Evolutionary conservation across 176 grass and related monocot species (phyloP), one percentile per base, ranked within the genome.

Genomic region (Echinochloa phyllopogon): DNA sequence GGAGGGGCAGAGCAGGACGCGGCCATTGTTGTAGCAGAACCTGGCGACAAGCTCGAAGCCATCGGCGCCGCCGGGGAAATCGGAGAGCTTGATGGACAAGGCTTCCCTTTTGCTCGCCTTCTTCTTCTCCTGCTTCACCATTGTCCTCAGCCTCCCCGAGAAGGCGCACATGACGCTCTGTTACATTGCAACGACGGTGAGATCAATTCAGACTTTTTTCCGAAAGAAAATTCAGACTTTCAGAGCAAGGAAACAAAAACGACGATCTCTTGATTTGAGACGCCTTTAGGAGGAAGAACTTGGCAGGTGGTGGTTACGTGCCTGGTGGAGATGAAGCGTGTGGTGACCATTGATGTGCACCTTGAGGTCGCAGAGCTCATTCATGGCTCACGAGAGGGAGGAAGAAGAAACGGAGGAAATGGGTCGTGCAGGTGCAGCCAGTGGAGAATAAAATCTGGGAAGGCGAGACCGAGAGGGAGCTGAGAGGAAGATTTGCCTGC

Each of bases 241-340:
- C 18, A 16, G 10, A 15, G 1, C 37, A 21, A 68, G 18, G 6
- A 8, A 45, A 6, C 14, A 71, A 14, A 71, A 65, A 42, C 40
- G 21, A 21, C 6, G 48, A 11, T 71, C 52, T 68, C 14, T 52
- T 13, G 42, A 65, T 43, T 29, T 14, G 11, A 69, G 27, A 68
- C 23, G 37, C 10, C 24, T 15, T 25, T 4, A 45, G 10, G 18
- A 84, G 55, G 23, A 77, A 69, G 48, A 48, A 47, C 0, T 78
- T 15, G 13, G 10, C 12, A 23, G 59, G 18, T 14, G 38, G 39
- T 11, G 58, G 6, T 63, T 63, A 81, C 61, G 12, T 87, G 51
- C 96, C 96, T 95, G 93, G 80, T 98, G 93, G 39, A 98, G 89
- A 83, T 92, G 85, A 81, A 98, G 91, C 56, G 86, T 95, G 89